A percentile compares a stretch with the other conserved stretches of the same genome.
phyloP scores from a whole-genome alignment of 345 rosid genomes.

The Populus pruinosa region DNA sequence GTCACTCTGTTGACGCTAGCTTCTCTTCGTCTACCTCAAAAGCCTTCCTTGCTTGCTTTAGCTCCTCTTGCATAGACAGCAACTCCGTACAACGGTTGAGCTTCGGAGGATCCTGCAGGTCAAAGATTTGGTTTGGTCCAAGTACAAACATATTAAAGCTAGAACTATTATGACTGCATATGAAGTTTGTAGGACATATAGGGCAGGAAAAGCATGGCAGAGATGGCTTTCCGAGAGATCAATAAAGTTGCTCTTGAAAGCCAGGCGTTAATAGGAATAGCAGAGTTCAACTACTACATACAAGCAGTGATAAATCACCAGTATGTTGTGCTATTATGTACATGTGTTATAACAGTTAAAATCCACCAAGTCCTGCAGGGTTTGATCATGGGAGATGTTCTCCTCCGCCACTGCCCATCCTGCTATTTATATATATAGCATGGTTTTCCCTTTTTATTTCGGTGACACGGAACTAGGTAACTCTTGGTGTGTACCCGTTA shows the following conservation, averaged over 20 bases:
- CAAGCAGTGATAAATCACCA: background rate
- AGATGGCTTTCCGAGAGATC: background rate
- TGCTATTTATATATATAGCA: background rate
- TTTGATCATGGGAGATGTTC: background rate
- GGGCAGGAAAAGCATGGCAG: background rate
- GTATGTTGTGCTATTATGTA: no score
- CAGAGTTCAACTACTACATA: background rate
- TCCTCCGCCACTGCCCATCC: background rate
- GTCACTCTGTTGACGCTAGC: conserved; percentile 49
- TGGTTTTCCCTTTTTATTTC: background rate
- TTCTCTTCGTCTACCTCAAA: conserved; percentile 90
- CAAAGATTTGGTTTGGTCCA: background rate
- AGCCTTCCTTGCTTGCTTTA: conserved; percentile 94
- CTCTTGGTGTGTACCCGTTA: no score
- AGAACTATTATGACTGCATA: background rate
- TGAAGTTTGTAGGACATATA: background rate
- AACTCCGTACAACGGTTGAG: conserved; percentile 83
- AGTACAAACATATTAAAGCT: background rate
- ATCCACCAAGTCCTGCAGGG: background rate
- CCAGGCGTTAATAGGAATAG: background rate
- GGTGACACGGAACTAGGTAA: no score
- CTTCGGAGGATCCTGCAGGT: conserved; percentile 73
- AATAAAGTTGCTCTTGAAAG: background rate
- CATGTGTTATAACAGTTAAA: background rate
- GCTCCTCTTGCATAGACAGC: conserved; percentile 90